These are phyloP conservation scores for Euphorbia corollata DNA, from an alignment of 441 rosid species.

Conservation along the genomic window DNA sequence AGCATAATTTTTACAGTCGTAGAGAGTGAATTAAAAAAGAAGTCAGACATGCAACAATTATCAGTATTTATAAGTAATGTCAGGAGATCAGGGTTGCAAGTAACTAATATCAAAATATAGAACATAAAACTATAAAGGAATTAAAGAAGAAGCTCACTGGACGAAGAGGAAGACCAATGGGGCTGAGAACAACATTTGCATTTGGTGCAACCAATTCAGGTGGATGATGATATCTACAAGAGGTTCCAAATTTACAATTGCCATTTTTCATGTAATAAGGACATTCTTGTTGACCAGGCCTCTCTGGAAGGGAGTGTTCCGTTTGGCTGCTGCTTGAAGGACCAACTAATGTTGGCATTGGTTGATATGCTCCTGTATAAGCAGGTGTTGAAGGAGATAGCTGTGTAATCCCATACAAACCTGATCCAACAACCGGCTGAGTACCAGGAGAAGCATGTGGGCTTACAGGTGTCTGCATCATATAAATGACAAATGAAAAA, in stretches of 20 bases:
- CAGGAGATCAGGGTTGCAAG: neutral
- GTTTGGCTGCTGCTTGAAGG: constrained; percentile 42
- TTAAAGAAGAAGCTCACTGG: constrained; percentile 48
- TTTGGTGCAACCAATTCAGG: constrained; percentile 46
- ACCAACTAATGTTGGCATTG: constrained; percentile 34
- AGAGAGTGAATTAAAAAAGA: neutral
- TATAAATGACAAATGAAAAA: constrained; percentile 1
- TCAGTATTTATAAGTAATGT: constrained; percentile 6
- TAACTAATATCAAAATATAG: constrained; percentile 6
- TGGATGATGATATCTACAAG: constrained; percentile 89
- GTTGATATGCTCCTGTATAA: constrained; percentile 55
- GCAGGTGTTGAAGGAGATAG: constrained; percentile 67
- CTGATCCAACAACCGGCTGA: constrained; percentile 54
- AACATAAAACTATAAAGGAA: constrained; percentile 12
- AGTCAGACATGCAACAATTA: neutral
- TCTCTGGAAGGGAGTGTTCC: constrained; percentile 63
- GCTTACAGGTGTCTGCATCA: constrained; percentile 49
- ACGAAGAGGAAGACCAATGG: constrained; percentile 79
- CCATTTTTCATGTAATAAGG: constrained; percentile 86
- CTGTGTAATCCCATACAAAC: constrained; percentile 55
- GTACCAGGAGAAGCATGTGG: constrained; percentile 54
- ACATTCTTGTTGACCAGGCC: constrained; percentile 90
- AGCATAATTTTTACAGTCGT: neutral
- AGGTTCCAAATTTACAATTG: constrained; percentile 83
- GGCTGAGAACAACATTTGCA: constrained; percentile 45